Evolutionary conservation across 2,329 filamentous ascomycete genomes (phyloP).

Genomic region (Epichloe glyceriae): DNA sequence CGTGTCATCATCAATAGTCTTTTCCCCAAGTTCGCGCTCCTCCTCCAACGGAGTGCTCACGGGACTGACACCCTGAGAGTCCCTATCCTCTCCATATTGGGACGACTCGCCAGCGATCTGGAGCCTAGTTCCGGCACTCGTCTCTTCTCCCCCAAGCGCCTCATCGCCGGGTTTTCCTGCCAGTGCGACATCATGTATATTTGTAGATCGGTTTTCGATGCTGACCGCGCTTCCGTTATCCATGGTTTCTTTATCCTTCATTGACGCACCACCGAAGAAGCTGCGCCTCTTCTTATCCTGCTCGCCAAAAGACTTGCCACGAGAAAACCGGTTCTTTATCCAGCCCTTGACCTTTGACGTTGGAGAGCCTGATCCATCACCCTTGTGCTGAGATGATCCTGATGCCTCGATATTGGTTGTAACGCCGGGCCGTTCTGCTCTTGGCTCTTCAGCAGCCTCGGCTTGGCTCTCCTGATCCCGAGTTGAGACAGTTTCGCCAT

Average conservation of each 20-base stretch:
- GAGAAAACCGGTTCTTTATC: constrained; percentile 41
- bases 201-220: constrained; percentile 27
- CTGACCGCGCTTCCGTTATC: constrained; percentile 34
- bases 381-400: constrained; percentile 6
- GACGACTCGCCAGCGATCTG: constrained; percentile 10
- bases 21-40: constrained; percentile 23
- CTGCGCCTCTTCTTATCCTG: constrained; percentile 23
- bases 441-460: neutral
- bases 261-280: constrained; percentile 38
- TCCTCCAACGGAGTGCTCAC: constrained; percentile 28
- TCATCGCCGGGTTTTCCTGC: constrained; percentile 22
- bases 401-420: constrained; percentile 4
- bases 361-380: constrained; percentile 16
- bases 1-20: constrained; percentile 7
- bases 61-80: constrained; percentile 25
- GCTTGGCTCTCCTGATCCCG: constrained; percentile 6
- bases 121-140: neutral
- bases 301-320: constrained; percentile 27
- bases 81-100: constrained; percentile 10
- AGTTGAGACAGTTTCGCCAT: constrained; percentile 5
- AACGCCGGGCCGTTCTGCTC: neutral
- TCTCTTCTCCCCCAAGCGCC: constrained; percentile 2
- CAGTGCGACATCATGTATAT: constrained; percentile 34
- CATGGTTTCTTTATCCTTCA: constrained; percentile 29
- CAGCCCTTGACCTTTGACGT: constrained; percentile 36